Conservation (phyloP, 208 protist species). For the Acanthamoeba rhysodes region DNA sequence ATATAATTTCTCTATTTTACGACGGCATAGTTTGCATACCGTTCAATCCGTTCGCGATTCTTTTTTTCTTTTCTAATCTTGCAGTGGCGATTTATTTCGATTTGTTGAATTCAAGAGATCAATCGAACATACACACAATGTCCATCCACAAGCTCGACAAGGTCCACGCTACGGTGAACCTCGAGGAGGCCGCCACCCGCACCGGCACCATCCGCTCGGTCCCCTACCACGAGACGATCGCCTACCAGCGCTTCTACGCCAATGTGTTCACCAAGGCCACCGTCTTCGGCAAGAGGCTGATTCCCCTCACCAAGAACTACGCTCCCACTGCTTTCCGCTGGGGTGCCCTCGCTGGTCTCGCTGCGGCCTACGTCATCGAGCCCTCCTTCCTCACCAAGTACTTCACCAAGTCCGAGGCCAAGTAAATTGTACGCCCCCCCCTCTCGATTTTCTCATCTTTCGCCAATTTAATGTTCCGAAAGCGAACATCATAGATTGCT, state of each 20-base stretch:
- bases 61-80: neutral
- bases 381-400: conserved; percentile 36
- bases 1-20: neutral
- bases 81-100: neutral
- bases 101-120: neutral
- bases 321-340: neutral
- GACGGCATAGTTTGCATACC: too few relatives aligned
- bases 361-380: conserved; percentile 42
- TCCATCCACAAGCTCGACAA: conserved; percentile 73
- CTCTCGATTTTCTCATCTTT: too few relatives aligned
- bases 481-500: too few relatives aligned
- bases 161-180: conserved; percentile 35
- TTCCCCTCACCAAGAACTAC: neutral
- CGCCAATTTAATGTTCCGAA: too few relatives aligned
- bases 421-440: neutral
- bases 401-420: conserved; percentile 16
- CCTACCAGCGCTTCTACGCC: conserved; percentile 65
- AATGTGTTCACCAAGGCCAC: conserved; percentile 61
- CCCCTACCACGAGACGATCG: conserved; percentile 44
- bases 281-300: conserved; percentile 50
- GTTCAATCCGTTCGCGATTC: neutral
- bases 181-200: conserved; percentile 34
- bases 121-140: neutral
- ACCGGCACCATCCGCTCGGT: conserved; percentile 17
- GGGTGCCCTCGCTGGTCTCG: conserved; percentile 5